Percentiles rank a stretch among this genome's conserved stretches.
phyloP scores from a whole-genome alignment of 305 asterid species.

The Striga hermonthica region DNA sequence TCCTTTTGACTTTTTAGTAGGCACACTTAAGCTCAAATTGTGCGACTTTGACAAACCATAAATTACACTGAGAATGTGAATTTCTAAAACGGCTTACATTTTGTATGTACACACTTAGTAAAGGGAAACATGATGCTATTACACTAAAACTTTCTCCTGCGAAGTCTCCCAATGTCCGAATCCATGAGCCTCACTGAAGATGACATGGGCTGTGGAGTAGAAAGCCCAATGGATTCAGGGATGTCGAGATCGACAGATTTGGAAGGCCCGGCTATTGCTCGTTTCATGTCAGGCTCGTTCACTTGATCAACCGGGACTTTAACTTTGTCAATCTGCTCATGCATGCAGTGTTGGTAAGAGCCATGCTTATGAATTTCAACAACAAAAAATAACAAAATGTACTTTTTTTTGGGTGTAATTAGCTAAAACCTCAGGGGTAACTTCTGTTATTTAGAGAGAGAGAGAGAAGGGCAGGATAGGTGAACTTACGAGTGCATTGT shows the following conservation, averaged over 20 bases:
- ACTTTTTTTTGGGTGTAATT: background rate
- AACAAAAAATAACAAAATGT: background rate
- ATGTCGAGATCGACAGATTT: conserved; percentile 72
- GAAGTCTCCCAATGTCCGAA: conserved; percentile 68
- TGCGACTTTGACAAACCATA: too few relatives aligned
- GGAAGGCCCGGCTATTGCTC: conserved; percentile 67
- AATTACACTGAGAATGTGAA: background rate
- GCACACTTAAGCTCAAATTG: too few relatives aligned
- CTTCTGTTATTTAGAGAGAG: too few relatives aligned
- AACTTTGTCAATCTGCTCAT: conserved; percentile 56
- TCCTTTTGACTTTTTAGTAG: too few relatives aligned
- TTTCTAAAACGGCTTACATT: conserved; percentile 7
- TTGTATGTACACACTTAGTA: background rate
- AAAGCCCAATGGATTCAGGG: conserved; percentile 86
- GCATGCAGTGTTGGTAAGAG: too few relatives aligned
- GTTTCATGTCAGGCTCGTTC: conserved; percentile 63
- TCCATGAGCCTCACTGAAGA: conserved; percentile 77
- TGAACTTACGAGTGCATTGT: conserved; percentile 69
- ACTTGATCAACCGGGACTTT: conserved; percentile 56
- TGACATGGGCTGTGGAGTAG: conserved; percentile 41
- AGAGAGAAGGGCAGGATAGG: too few relatives aligned
- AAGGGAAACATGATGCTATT: background rate
- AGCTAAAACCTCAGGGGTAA: conserved; percentile 18
- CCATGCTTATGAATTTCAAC: background rate
- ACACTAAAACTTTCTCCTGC: conserved; percentile 47